These are phyloP conservation scores for Aspergillus piperis DNA, from an alignment of 2,329 filamentous ascomycete species.

Conservation along the genomic window DNA sequence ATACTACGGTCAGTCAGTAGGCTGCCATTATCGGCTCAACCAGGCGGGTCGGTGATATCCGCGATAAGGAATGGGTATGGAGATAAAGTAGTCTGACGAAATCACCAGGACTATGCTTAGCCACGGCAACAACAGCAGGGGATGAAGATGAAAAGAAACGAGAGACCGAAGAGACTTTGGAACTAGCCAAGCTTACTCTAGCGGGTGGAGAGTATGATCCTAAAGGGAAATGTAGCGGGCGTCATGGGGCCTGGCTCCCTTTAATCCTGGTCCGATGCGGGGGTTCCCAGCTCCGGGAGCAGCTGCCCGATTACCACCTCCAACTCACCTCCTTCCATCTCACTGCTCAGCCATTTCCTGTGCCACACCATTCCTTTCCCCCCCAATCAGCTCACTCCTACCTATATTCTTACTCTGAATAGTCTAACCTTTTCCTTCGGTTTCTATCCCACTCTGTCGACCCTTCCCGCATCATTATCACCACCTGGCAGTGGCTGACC, in stretches of 20 bases:
- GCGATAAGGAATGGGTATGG: slow-evolving; percentile 4
- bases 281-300: slow-evolving; percentile 11
- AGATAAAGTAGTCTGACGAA: no score
- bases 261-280: slow-evolving; percentile 7
- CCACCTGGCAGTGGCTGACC: neutral
- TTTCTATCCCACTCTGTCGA: neutral
- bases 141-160: no score
- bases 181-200: neutral
- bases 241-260: slow-evolving; percentile 6
- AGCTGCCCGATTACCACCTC: slow-evolving; percentile 11
- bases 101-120: no score
- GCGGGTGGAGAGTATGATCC: neutral
- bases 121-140: no score
- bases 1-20: neutral
- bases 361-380: neutral
- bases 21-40: neutral
- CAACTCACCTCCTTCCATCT: neutral
- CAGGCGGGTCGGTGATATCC: slow-evolving; percentile 5
- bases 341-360: neutral
- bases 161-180: no score
- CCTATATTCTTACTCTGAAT: slow-evolving; percentile 5
- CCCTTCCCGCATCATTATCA: neutral
- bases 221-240: neutral
- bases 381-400: slow-evolving; percentile 1
- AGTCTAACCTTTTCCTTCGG: neutral